A percentile compares a stretch with the other conserved stretches of the same genome.
These are phyloP conservation scores for Capronia coronata DNA, from an alignment of 2,329 filamentous ascomycete genomes.

Conservation along the genomic window DNA sequence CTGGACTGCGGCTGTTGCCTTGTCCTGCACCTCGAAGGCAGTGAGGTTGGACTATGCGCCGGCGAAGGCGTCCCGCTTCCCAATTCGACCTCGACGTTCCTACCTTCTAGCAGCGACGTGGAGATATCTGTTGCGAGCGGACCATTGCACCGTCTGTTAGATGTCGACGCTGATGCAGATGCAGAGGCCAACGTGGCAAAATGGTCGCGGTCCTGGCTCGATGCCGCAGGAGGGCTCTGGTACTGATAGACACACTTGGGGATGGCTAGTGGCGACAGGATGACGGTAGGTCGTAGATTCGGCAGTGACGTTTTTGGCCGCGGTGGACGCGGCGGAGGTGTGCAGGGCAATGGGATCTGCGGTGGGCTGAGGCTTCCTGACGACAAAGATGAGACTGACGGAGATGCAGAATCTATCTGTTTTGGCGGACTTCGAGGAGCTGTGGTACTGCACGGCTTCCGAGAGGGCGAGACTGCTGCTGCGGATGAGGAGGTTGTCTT, in stretches of 20 bases:
- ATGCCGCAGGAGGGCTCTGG: not conserved
- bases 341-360: not conserved
- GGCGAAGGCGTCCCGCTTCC: too few relatives aligned
- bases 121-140: not conserved
- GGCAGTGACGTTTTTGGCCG: constrained; percentile 24
- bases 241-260: constrained; percentile 1
- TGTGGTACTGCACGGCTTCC: not conserved
- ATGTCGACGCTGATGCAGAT: too few relatives aligned
- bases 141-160: not conserved
- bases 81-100: too few relatives aligned
- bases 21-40: too few relatives aligned
- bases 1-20: too few relatives aligned
- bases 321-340: constrained; percentile 22
- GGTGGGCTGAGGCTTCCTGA: not conserved
- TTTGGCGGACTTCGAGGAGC: not conserved
- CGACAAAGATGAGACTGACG: not conserved
- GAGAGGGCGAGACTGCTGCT: not conserved
- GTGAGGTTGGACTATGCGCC: too few relatives aligned
- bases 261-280: constrained; percentile 19
- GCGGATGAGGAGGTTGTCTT: not conserved
- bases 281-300: constrained; percentile 23
- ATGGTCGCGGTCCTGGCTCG: not conserved
- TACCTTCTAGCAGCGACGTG: not conserved
- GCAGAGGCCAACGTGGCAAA: not conserved
- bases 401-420: too few relatives aligned